Base-by-base conservation (phyloP, 2,329 filamentous ascomycete genomes). In the Cercospora zeae-maydis region DNA sequence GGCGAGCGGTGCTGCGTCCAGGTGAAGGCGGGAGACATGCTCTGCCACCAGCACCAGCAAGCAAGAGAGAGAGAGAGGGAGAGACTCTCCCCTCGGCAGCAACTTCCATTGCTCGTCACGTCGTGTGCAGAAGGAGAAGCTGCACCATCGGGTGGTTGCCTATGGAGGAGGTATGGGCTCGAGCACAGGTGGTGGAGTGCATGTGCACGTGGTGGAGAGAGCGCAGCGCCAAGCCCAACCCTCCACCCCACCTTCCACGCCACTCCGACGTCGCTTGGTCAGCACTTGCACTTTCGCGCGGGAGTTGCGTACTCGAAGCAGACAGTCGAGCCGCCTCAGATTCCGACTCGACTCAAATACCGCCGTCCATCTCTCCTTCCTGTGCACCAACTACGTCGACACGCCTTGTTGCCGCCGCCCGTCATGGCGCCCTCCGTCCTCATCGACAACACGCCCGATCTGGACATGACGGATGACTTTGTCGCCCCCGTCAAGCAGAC, bases 391-490 rank as follows among this genome's bases (percentile, higher is more conserved):
- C 10, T 30, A 3, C n/a, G n/a, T 4, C 27, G n/a, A 30, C 10
- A 11, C 31, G n/a, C 16, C 36, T 57, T 49, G 9, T 16, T 47
- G 11, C 42, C 42, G 13, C 24, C 21, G 19, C 13, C 42, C 42
- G 69, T 37, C 62, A 79, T 79, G 77, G 75, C 77, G 55, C 77
- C 77, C 49, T 73, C 70, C 14, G 71, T 78, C 34, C 73, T 72
- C 37, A 72, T 79, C 54, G 76, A 78, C 67, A 75, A 71, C 63
- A 71, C 72, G 58, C 71, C 74, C 65, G 77, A 78, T 69, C 75
- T 76, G 61, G 68, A 69, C 59, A 70, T 73, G 69, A 59, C 42
- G 33, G 57, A 59, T 24, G 64, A 69, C 66, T 69, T 61, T 51
- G 63, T 39, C 66, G 69, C 54, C 56, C 68, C 59, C 55, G 66